These are phyloP conservation scores for Carallia brachiata DNA, from an alignment of 345 rosid species.

Conservation along the genomic window DNA sequence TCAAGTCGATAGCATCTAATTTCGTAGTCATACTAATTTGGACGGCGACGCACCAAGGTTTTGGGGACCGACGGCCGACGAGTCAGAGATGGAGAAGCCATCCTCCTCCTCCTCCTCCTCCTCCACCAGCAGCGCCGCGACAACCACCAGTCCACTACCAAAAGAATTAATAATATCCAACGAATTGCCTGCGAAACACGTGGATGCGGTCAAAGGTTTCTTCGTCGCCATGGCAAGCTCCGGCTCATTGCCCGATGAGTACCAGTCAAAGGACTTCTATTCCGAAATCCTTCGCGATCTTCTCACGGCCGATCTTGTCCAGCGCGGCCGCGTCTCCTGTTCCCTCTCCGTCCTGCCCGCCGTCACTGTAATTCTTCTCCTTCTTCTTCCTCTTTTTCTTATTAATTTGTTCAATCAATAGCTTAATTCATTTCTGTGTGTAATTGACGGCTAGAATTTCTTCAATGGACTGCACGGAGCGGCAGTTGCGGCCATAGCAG, in stretches of 20 bases:
- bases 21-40: no score
- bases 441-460: not conserved
- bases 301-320: slow-evolving; percentile 38
- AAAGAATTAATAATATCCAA: slow-evolving; percentile 9
- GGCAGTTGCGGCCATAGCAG: slow-evolving; percentile 59
- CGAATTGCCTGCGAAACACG: slow-evolving; percentile 21
- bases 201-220: slow-evolving; percentile 12
- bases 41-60: no score
- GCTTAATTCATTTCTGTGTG: no score
- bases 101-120: no score
- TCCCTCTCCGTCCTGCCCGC: slow-evolving; percentile 50
- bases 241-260: slow-evolving; percentile 22
- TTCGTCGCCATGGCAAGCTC: slow-evolving; percentile 23
- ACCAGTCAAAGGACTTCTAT: slow-evolving; percentile 37
- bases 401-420: not conserved
- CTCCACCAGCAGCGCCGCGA: no score
- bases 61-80: no score
- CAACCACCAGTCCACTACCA: no score
- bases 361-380: slow-evolving; percentile 35
- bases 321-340: slow-evolving; percentile 58
- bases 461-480: slow-evolving; percentile 61
- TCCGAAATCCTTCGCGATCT: slow-evolving; percentile 45
- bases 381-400: not conserved
- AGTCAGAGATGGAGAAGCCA: no score
- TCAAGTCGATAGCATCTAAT: no score